These are phyloP conservation scores for Suillus fuscotomentosus DNA, from an alignment of 768 basidiomycete genomes.

Conservation along the genomic window DNA sequence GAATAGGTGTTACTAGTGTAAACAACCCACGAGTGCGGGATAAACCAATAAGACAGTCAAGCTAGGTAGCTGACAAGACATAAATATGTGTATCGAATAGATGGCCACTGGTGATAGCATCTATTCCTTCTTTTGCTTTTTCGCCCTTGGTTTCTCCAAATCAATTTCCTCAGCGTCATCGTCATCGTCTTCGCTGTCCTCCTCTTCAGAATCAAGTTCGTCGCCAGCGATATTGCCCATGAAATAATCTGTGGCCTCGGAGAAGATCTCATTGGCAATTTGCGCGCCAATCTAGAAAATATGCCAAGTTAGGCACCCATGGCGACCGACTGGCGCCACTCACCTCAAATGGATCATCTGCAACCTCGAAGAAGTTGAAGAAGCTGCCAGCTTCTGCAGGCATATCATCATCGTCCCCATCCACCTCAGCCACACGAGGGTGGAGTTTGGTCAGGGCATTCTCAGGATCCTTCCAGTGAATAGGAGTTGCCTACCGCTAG, in stretches of 20 bases:
- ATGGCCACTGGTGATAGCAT: slow-evolving; percentile 8
- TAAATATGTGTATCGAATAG: slow-evolving; percentile 24
- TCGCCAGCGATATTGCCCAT: slow-evolving; percentile 61
- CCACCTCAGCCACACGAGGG: slow-evolving; percentile 61
- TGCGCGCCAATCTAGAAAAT: slow-evolving; percentile 59
- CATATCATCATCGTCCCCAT: slow-evolving; percentile 59
- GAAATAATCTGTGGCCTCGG: slow-evolving; percentile 82
- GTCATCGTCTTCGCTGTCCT: slow-evolving; percentile 67
- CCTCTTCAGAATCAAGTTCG: slow-evolving; percentile 64
- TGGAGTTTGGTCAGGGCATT: slow-evolving; percentile 79
- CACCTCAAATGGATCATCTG: slow-evolving; percentile 67
- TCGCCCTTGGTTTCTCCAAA: slow-evolving; percentile 76
- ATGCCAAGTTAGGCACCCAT: background rate
- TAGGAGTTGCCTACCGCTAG: slow-evolving; percentile 52
- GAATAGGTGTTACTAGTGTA: background rate
- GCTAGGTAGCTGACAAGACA: slow-evolving; percentile 16
- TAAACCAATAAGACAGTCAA: slow-evolving; percentile 8
- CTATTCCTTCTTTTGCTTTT: slow-evolving; percentile 59
- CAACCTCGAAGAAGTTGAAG: slow-evolving; percentile 83
- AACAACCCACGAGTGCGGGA: slow-evolving; percentile 6
- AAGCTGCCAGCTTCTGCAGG: slow-evolving; percentile 75
- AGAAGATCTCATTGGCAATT: slow-evolving; percentile 78
- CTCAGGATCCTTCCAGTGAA: slow-evolving; percentile 78
- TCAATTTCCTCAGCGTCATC: slow-evolving; percentile 87
- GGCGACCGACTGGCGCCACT: slow-evolving; percentile 21